A percentile compares a stretch with the other conserved stretches of the same genome.
phyloP scores from a whole-genome alignment of 768 basidiomycete genomes.

The Lactarius hengduanensis region DNA sequence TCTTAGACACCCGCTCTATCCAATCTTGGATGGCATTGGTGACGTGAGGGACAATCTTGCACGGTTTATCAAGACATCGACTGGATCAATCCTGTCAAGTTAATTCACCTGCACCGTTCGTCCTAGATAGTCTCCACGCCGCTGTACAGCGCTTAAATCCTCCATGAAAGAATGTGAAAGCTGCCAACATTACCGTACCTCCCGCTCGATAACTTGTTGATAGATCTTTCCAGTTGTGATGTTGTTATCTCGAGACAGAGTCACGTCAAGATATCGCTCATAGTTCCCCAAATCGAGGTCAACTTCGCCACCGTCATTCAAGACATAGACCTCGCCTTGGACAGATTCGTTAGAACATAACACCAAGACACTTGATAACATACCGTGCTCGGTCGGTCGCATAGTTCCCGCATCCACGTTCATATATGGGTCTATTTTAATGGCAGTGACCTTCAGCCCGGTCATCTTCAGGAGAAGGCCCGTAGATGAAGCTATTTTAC shows the following conservation, averaged over 20 bases:
- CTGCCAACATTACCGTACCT: constrained; percentile 53
- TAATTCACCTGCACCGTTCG: constrained; percentile 87
- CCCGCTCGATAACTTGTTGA: constrained; percentile 92
- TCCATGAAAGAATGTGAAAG: constrained; percentile 10
- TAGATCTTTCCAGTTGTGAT: constrained; percentile 99
- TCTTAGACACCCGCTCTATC: constrained; percentile 92
- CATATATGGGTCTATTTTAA: constrained; percentile 99
- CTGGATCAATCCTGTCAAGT: neutral
- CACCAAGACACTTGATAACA: constrained; percentile 5
- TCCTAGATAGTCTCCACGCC: constrained; percentile 87
- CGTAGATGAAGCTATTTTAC: constrained; percentile 82
- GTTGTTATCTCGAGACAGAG: constrained; percentile 92
- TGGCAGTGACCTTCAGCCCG: constrained; percentile 95
- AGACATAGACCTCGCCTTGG: constrained; percentile 91
- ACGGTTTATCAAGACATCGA: constrained; percentile 7
- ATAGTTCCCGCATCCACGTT: constrained; percentile 99
- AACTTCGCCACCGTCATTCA: constrained; percentile 98
- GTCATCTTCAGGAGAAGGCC: constrained; percentile 93
- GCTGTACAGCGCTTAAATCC: constrained; percentile 39
- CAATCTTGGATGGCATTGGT: constrained; percentile 98
- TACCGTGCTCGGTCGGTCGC: constrained; percentile 97
- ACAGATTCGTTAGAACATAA: constrained; percentile 5
- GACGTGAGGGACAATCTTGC: constrained; percentile 89
- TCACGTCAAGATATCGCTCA: constrained; percentile 95
- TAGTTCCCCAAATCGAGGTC: constrained; percentile 98